These are phyloP conservation scores for Ciborinia camelliae DNA, from an alignment of 2,329 filamentous ascomycete species.

Conservation along the genomic window DNA sequence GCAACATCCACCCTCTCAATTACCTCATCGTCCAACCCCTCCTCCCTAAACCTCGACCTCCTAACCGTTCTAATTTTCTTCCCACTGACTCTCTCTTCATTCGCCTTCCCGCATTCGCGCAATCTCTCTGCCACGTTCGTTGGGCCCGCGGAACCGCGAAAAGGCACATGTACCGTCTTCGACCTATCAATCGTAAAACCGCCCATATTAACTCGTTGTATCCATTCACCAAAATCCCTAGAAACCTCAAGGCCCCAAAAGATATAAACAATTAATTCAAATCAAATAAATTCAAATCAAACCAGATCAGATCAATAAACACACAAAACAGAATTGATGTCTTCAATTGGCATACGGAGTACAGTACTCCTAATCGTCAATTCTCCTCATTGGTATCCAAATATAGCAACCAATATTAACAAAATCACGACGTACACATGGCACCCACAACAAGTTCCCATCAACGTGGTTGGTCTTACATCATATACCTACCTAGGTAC, in stretches of 20 bases:
- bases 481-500: too few relatives aligned
- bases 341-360: not conserved
- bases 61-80: slow-evolving; percentile 2
- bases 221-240: not conserved
- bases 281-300: too few relatives aligned
- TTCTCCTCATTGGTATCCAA: too few relatives aligned
- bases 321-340: not conserved
- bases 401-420: too few relatives aligned
- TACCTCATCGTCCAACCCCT: slow-evolving; percentile 32
- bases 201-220: not conserved
- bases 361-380: too few relatives aligned
- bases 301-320: slow-evolving; percentile 6
- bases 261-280: not conserved
- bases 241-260: not conserved
- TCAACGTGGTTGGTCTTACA: slow-evolving; percentile 1
- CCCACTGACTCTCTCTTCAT: not conserved
- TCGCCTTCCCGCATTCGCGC: not conserved
- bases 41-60: slow-evolving; percentile 26
- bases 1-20: slow-evolving; percentile 16
- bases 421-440: too few relatives aligned
- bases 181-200: slow-evolving; percentile 16
- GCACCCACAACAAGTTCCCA: too few relatives aligned
- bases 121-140: slow-evolving; percentile 2
- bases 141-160: not conserved
- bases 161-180: slow-evolving; percentile 14